These are phyloP conservation scores for Acanthamoeba healyi DNA, from an alignment of 208 protist species.

Conservation along the genomic window DNA sequence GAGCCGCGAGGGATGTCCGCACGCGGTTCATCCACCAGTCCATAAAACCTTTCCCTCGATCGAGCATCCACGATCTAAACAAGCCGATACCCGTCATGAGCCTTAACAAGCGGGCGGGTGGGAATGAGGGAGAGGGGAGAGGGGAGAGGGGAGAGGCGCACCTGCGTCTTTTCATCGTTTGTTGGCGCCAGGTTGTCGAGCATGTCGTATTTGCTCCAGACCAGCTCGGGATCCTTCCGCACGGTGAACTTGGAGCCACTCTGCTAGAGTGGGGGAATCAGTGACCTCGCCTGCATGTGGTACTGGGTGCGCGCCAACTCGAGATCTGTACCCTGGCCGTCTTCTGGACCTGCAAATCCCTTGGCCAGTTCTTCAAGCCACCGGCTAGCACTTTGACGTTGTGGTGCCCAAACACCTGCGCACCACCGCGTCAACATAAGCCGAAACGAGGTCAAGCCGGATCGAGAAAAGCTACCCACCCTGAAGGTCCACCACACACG, in stretches of 20 bases:
- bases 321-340: neutral
- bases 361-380: constrained; percentile 28
- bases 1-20: constrained; percentile 29
- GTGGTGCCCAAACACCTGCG: constrained; percentile 10
- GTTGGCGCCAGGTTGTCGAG: neutral
- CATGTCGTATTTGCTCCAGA: constrained; percentile 47
- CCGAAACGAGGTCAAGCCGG: too few relatives aligned
- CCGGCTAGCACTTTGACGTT: constrained; percentile 5
- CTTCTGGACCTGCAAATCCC: neutral
- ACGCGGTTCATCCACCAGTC: neutral
- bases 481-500: constrained; percentile 67
- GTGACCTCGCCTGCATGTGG: too few relatives aligned
- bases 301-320: neutral
- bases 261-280: neutral
- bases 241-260: neutral
- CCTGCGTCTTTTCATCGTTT: neutral
- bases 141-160: neutral
- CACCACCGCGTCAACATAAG: neutral
- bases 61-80: constrained; percentile 32
- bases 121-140: neutral
- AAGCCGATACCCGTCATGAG: neutral
- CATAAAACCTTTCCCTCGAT: constrained; percentile 14
- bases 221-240: neutral
- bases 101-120: neutral
- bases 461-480: neutral